A percentile compares a stretch with the other conserved stretches of the same genome.
phyloP scores from a whole-genome alignment of 2,329 filamentous ascomycete genomes.

The Beauveria varroae region DNA sequence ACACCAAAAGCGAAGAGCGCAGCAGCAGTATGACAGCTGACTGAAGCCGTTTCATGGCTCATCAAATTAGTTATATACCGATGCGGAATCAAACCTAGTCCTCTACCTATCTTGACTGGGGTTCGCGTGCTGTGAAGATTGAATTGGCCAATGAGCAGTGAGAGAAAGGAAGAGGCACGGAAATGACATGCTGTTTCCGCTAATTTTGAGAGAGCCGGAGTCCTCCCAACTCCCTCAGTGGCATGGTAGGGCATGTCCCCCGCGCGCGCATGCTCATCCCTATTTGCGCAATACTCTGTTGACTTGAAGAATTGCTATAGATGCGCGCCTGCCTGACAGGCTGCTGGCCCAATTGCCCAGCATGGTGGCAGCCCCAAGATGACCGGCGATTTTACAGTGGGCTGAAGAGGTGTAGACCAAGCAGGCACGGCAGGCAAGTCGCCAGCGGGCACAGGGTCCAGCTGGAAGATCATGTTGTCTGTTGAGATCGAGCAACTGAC shows the following conservation, averaged over 20 bases:
- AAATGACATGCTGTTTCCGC: background rate
- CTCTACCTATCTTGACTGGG: background rate
- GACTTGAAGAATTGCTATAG: too few species aligned
- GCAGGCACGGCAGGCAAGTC: background rate
- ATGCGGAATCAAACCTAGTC: too few species aligned
- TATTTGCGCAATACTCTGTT: too few species aligned
- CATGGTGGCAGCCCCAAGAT: background rate
- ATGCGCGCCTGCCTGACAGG: too few species aligned
- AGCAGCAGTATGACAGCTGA: background rate
- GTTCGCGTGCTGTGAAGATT: background rate
- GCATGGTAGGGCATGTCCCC: too few species aligned
- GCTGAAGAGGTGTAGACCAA: too few species aligned
- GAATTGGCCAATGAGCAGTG: background rate
- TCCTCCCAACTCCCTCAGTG: too few species aligned
- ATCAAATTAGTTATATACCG: too few species aligned
- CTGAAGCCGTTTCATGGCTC: background rate
- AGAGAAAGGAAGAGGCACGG: background rate
- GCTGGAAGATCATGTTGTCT: background rate
- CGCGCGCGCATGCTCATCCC: too few species aligned
- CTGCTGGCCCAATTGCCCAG: background rate
- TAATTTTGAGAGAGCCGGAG: too few species aligned
- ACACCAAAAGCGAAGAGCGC: background rate
- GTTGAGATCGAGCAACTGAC: background rate
- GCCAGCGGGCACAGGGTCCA: background rate
- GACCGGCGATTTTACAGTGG: background rate